These are phyloP conservation scores for Cystobasidiaceae sp. DNA, from an alignment of 1,284 basidiomycete species.

Conservation along the genomic window DNA sequence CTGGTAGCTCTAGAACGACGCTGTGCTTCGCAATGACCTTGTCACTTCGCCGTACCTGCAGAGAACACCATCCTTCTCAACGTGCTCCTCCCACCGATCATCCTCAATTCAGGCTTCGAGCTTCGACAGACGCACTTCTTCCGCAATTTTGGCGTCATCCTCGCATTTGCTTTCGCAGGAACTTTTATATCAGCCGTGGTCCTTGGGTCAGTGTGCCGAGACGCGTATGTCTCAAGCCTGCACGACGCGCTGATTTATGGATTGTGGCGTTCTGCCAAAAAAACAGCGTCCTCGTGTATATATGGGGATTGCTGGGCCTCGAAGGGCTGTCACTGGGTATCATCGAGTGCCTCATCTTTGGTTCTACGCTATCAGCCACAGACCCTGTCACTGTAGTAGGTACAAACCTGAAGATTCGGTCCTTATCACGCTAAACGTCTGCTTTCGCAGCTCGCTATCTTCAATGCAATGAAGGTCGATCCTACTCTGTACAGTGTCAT, in stretches of 20 bases:
- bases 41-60: no score
- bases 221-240: no score
- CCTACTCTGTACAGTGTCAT: conserved; percentile 97
- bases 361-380: conserved; percentile 92
- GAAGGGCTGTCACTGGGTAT: conserved; percentile 74
- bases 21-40: conserved; percentile 6
- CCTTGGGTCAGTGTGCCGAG: conserved; percentile 85
- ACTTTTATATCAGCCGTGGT: conserved; percentile 96
- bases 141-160: conserved; percentile 91
- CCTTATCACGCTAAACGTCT: neutral
- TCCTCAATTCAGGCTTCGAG: conserved; percentile 95
- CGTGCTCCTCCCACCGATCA: conserved; percentile 92
- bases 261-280: no score
- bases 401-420: neutral
- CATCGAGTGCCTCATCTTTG: conserved; percentile 91
- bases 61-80: conserved; percentile 98
- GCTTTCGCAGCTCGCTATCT: conserved; percentile 84
- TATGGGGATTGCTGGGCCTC: conserved; percentile 86
- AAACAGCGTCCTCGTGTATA: conserved; percentile 81
- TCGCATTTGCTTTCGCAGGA: conserved; percentile 92
- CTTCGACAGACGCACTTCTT: conserved; percentile 97
- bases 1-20: neutral
- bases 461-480: conserved; percentile 98
- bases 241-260: no score
- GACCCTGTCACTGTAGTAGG: conserved; percentile 85